These are phyloP conservation scores for Diaporthe citriasiana DNA, from an alignment of 2,329 filamentous ascomycete genomes.

Conservation along the genomic window DNA sequence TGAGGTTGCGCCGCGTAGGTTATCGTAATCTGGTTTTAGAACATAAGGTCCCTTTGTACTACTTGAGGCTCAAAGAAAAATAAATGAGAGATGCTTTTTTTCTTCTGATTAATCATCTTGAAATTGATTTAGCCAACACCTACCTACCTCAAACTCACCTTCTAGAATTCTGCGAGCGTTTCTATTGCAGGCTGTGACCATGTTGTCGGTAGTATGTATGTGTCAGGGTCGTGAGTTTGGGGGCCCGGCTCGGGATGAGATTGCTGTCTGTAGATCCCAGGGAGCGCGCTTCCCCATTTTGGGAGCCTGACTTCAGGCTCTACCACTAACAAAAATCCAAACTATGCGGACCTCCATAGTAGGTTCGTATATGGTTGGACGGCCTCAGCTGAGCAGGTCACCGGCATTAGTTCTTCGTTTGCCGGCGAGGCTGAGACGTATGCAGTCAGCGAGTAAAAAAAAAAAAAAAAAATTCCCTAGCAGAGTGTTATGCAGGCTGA, in stretches of 20 bases:
- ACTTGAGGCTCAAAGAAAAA: neutral
- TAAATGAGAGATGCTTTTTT: neutral
- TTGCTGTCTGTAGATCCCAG: neutral
- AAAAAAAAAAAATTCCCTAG: neutral
- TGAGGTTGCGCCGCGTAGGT: neutral
- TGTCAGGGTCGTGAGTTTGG: neutral
- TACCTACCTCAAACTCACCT: neutral
- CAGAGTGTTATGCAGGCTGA: neutral
- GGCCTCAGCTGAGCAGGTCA: neutral
- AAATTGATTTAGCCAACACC: neutral
- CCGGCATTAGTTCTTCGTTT: neutral
- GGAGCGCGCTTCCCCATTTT: neutral
- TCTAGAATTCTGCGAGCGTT: constrained; percentile 1
- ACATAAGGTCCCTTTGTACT: neutral
- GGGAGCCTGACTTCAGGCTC: neutral
- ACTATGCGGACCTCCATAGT: neutral
- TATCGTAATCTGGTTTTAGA: neutral
- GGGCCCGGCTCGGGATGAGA: neutral
- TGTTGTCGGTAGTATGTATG: neutral
- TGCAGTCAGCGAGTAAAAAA: neutral
- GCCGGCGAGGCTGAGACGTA: neutral
- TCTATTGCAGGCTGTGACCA: neutral
- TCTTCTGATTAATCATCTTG: neutral
- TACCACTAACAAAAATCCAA: neutral
- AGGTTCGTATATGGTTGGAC: neutral